Percentiles rank a stretch among this genome's conserved stretches.
These are phyloP conservation scores for Datura wrightii DNA, from an alignment of 257 asterid genomes.

Conservation along the genomic window DNA sequence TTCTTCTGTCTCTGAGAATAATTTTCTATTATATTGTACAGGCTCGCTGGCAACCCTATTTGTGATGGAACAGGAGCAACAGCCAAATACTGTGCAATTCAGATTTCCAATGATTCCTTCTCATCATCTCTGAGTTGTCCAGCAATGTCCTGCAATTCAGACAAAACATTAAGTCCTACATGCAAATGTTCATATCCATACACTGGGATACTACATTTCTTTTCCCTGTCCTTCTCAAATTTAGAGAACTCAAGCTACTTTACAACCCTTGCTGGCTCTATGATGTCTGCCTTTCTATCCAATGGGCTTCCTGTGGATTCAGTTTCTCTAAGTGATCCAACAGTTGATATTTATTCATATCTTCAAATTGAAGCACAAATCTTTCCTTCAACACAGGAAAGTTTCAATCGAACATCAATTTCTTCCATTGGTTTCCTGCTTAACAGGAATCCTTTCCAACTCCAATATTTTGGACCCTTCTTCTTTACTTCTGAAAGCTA, in stretches of 20 bases:
- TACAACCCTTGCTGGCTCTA: slow-evolving; percentile 52
- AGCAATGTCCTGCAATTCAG: slow-evolving; percentile 50
- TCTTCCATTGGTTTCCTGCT: slow-evolving; percentile 66
- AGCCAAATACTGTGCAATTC: slow-evolving; percentile 49
- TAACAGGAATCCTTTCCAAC: slow-evolving; percentile 65
- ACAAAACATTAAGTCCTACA: slow-evolving; percentile 61
- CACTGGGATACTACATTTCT: slow-evolving; percentile 74
- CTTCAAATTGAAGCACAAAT: slow-evolving; percentile 61
- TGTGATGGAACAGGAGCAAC: slow-evolving; percentile 59
- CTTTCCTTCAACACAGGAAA: slow-evolving; percentile 67
- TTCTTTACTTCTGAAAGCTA: slow-evolving; percentile 63
- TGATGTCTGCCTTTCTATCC: slow-evolving; percentile 55
- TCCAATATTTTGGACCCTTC: slow-evolving; percentile 70
- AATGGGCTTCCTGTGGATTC: slow-evolving; percentile 73
- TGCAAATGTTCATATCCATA: slow-evolving; percentile 77
- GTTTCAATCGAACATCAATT: slow-evolving; percentile 62
- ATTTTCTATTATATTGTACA: slow-evolving; percentile 38
- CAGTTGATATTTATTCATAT: slow-evolving; percentile 52
- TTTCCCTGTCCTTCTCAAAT: slow-evolving; percentile 75
- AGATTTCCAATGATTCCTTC: slow-evolving; percentile 35
- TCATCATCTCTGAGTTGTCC: slow-evolving; percentile 51
- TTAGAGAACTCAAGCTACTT: slow-evolving; percentile 60
- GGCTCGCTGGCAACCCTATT: slow-evolving; percentile 72
- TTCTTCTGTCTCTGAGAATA: background rate
- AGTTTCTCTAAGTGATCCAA: slow-evolving; percentile 54